phyloP scores from a whole-genome alignment of 2,329 filamentous ascomycete genomes.

The Colletotrichum sp. region DNA sequence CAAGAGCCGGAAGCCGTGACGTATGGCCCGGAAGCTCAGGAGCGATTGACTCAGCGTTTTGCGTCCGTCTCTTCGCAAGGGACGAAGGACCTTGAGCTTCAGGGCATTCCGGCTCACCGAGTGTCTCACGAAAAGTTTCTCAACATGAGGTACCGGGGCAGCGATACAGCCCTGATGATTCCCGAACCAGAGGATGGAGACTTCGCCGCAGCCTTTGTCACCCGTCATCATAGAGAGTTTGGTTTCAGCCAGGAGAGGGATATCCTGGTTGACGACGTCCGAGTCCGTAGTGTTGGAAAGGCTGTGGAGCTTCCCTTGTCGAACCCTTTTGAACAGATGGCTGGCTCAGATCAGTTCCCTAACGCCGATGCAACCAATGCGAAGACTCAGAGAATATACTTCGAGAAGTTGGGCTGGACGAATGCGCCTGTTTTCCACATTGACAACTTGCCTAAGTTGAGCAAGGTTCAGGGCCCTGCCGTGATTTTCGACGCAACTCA shows the following conservation, averaged over 20 bases:
- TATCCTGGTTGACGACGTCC: slow-evolving; percentile 22
- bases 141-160: slow-evolving; percentile 47
- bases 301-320: background rate
- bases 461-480: slow-evolving; percentile 58
- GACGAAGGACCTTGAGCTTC: slow-evolving; percentile 24
- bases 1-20: slow-evolving; percentile 39
- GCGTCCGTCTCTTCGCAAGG: slow-evolving; percentile 37
- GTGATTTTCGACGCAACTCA: slow-evolving; percentile 77
- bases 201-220: slow-evolving; percentile 71
- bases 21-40: slow-evolving; percentile 16
- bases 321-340: slow-evolving; percentile 14
- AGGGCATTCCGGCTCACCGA: slow-evolving; percentile 35
- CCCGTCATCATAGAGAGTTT: slow-evolving; percentile 77
- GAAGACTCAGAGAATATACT: slow-evolving; percentile 49
- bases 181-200: slow-evolving; percentile 29
- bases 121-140: slow-evolving; percentile 48
- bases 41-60: slow-evolving; percentile 25
- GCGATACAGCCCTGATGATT: slow-evolving; percentile 45
- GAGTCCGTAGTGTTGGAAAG: slow-evolving; percentile 21
- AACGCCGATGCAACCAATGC: slow-evolving; percentile 67
- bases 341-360: background rate
- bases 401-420: slow-evolving; percentile 10
- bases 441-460: background rate
- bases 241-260: slow-evolving; percentile 60
- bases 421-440: background rate